phyloP scores from a whole-genome alignment of 1,284 basidiomycete species.

The Anthracocystis setariae region DNA sequence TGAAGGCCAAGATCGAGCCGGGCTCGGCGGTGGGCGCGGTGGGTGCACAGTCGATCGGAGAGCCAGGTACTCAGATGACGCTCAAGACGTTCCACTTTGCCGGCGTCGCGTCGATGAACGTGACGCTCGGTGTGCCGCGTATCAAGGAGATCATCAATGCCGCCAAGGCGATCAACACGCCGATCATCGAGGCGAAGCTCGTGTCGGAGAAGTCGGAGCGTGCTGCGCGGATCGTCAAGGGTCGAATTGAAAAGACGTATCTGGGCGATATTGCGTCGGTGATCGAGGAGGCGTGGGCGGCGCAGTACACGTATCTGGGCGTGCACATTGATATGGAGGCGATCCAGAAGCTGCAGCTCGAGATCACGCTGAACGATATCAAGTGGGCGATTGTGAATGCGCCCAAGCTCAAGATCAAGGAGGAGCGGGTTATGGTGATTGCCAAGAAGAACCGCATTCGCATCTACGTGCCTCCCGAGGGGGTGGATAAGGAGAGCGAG shows the following conservation, averaged over 20 bases:
- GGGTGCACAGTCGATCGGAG: conserved; percentile 98
- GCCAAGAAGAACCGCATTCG: conserved; percentile 79
- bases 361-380: conserved; percentile 90
- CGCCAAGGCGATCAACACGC: conserved; percentile 94
- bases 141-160: conserved; percentile 99
- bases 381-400: conserved; percentile 88
- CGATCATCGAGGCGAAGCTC: conserved; percentile 96
- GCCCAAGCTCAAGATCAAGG: conserved; percentile 92
- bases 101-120: conserved; percentile 99
- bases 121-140: conserved; percentile 97
- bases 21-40: conserved; percentile 89
- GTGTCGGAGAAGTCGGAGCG: conserved; percentile 77
- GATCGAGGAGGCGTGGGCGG: conserved; percentile 95
- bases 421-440: conserved; percentile 71
- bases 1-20: conserved; percentile 66
- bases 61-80: conserved; percentile 99
- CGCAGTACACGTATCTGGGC: conserved; percentile 89
- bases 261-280: conserved; percentile 92
- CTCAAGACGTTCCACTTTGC: conserved; percentile 99
- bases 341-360: conserved; percentile 90
- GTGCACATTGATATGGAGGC: conserved; percentile 91
- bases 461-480: conserved; percentile 75
- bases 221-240: conserved; percentile 97
- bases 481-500: conserved; percentile 75
- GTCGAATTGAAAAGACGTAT: conserved; percentile 91